These are phyloP conservation scores for Coccinonectria pachysandricola DNA, from an alignment of 2,329 filamentous ascomycete genomes.

Conservation along the genomic window DNA sequence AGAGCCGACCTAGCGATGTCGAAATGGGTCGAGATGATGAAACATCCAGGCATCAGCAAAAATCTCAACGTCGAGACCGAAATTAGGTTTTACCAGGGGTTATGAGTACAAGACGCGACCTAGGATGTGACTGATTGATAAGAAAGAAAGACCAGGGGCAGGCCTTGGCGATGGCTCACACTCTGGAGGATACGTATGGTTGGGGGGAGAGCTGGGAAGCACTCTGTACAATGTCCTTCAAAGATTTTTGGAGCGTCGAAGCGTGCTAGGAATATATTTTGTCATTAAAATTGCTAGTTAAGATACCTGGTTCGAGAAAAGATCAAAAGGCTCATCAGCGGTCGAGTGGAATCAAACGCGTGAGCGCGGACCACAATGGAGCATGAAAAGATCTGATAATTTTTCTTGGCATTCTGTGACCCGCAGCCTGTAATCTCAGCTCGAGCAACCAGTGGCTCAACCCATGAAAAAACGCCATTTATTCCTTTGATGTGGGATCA, in stretches of 20 bases:
- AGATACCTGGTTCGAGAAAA: neutral
- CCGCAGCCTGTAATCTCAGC: conserved; percentile 8
- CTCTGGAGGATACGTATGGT: conserved; percentile 11
- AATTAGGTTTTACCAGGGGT: too few species aligned
- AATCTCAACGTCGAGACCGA: conserved; percentile 13
- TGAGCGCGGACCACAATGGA: conserved; percentile 6
- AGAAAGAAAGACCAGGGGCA: conserved; percentile 1
- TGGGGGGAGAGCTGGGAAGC: conserved; percentile 1
- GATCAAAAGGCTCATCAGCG: too few species aligned
- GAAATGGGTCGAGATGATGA: conserved; percentile 18
- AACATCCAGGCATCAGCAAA: conserved; percentile 8
- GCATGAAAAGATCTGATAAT: conserved; percentile 18
- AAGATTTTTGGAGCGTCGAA: too few species aligned
- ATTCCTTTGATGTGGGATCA: too few species aligned
- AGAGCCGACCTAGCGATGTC: conserved; percentile 18
- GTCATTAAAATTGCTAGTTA: neutral
- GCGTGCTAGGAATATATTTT: conserved; percentile 10
- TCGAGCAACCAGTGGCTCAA: conserved; percentile 1
- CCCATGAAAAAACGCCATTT: too few species aligned
- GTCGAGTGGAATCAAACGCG: too few species aligned
- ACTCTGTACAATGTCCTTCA: conserved; percentile 5
- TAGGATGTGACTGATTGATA: too few species aligned
- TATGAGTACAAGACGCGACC: too few species aligned
- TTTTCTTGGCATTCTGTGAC: conserved; percentile 16
- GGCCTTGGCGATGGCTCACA: conserved; percentile 5